These are phyloP conservation scores for Coemansia sp. DNA, from an alignment of 192 early-diverging fungal species.

Conservation along the genomic window DNA sequence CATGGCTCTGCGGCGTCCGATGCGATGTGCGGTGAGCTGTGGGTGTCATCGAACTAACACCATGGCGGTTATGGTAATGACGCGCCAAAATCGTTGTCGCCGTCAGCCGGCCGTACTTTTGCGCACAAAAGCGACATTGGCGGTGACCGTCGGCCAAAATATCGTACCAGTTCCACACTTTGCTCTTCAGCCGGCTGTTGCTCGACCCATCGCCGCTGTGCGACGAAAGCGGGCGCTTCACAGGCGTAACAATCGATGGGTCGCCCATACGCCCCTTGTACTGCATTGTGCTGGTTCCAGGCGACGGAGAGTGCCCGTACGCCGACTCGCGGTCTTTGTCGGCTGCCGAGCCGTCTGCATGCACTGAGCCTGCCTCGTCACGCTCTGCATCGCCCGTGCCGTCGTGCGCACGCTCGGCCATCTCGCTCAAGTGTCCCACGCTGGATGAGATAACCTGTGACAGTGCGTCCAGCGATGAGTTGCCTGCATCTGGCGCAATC, in stretches of 20 bases:
- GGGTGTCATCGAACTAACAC: conserved; percentile 23
- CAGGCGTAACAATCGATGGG: conserved; percentile 20
- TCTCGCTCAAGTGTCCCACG: conserved; percentile 25
- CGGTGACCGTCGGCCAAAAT: conserved; percentile 43
- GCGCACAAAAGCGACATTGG: conserved; percentile 49
- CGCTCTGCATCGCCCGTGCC: background rate
- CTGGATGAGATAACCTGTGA: conserved; percentile 43
- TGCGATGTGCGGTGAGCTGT: conserved; percentile 19
- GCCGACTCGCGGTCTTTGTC: conserved; percentile 9
- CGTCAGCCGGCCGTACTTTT: conserved; percentile 49
- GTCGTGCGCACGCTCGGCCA: conserved; percentile 1
- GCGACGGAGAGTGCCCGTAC: conserved; percentile 17
- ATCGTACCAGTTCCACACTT: conserved; percentile 54
- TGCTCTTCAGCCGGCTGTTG: conserved; percentile 49
- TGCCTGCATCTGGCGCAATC: conserved; percentile 27
- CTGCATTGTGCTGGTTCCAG: conserved; percentile 10
- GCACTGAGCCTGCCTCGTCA: conserved; percentile 4
- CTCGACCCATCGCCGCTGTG: conserved; percentile 18
- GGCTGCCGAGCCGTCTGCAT: conserved; percentile 2
- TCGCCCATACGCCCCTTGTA: conserved; percentile 26
- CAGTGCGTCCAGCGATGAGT: conserved; percentile 41
- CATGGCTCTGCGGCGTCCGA: background rate
- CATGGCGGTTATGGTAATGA: conserved; percentile 51
- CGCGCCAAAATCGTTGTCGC: conserved; percentile 52
- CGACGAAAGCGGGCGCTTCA: conserved; percentile 28